These are phyloP conservation scores for Neurospora africana DNA, from an alignment of 495 filamentous ascomycete genomes.

Conservation along the genomic window DNA sequence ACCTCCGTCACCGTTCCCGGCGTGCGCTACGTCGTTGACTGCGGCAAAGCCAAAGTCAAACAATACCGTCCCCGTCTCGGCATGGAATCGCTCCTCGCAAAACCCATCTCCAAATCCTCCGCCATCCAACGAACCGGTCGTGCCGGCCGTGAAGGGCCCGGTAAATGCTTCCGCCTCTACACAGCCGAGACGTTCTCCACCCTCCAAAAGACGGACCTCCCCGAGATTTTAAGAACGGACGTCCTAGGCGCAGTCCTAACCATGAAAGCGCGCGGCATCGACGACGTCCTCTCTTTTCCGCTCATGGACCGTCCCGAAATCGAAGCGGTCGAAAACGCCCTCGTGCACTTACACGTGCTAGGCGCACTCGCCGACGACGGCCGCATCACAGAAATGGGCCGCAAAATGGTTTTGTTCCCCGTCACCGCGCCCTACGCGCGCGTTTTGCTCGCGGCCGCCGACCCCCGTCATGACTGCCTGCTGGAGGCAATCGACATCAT, in stretches of 20 bases:
- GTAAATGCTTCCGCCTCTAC: constrained; percentile 84
- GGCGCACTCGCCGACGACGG: constrained; percentile 65
- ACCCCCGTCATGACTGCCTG: constrained; percentile 57
- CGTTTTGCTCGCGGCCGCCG: constrained; percentile 69
- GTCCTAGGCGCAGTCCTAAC: constrained; percentile 75
- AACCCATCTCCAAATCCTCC: constrained; percentile 85
- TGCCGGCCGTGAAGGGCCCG: constrained; percentile 83
- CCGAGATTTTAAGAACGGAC: constrained; percentile 88
- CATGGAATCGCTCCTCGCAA: constrained; percentile 82
- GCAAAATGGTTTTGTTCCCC: constrained; percentile 71
- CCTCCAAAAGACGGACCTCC: constrained; percentile 63
- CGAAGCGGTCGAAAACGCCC: constrained; percentile 71
- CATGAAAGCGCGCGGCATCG: constrained; percentile 85
- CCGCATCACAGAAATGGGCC: constrained; percentile 60
- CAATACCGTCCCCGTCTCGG: constrained; percentile 77
- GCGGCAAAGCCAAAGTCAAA: constrained; percentile 89
- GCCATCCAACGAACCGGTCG: constrained; percentile 88
- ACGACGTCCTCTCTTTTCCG: constrained; percentile 74
- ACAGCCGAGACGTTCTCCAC: constrained; percentile 66
- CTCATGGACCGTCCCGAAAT: constrained; percentile 72
- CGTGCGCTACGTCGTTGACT: constrained; percentile 83
- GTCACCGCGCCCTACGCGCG: constrained; percentile 72
- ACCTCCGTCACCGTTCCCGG: constrained; percentile 95
- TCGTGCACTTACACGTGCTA: constrained; percentile 69
- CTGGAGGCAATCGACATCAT: constrained; percentile 86